Evolutionary conservation across 345 rosid genomes (phyloP), one percentile per base, ranked within the genome.

Genomic region (Citrus australasica): DNA sequence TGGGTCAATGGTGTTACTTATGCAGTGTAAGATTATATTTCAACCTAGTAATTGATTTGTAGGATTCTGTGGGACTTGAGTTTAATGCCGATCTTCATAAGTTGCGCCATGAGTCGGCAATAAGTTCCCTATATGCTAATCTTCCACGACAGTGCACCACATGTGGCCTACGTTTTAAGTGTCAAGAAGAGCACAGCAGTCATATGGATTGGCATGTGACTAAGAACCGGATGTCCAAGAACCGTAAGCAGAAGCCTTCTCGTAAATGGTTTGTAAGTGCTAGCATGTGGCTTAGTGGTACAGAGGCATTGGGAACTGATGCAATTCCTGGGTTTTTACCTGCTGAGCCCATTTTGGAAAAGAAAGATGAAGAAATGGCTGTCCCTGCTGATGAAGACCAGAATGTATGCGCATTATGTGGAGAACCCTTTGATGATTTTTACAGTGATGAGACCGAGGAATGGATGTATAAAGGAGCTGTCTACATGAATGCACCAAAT

Each of bases 121-220:
- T 94, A 81, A 87, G 81, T 81, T 90, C 94, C 67, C 71, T 97
- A 40, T 93, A 97, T 86, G 90, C 84, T 73, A 93, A 93, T 83
- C 97, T 97, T 72, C 98, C 98, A 42, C 91, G 99, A 82, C 98
- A 97, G 84, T 97, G 99, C 84, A 92, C 94, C 53, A 91, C 98
- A 40, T 97, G 99, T 82, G 99, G 99, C 83, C 88, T 91, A 71
- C 93, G 99, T 27, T 97, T 97, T 76, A 93, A 89, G 87, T 84
- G 84, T 80, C 99, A 97, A 86, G 98, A 94, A 81, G 97, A 93
- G 77, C 99, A 97, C 80, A 93, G 99, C 73, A 88, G 85, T 79
- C 99, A 97, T 83, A 97, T 97, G 99, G 99, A 97, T 86, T 97
- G 99, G 99, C 98, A 97, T 88, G 99, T 97, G 80, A 97, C 99